Percentiles rank a stretch among this genome's conserved stretches.
Evolutionary conservation across 2,329 filamentous ascomycete species (phyloP).

Genomic region (Phaeosphaeria sp.): DNA sequence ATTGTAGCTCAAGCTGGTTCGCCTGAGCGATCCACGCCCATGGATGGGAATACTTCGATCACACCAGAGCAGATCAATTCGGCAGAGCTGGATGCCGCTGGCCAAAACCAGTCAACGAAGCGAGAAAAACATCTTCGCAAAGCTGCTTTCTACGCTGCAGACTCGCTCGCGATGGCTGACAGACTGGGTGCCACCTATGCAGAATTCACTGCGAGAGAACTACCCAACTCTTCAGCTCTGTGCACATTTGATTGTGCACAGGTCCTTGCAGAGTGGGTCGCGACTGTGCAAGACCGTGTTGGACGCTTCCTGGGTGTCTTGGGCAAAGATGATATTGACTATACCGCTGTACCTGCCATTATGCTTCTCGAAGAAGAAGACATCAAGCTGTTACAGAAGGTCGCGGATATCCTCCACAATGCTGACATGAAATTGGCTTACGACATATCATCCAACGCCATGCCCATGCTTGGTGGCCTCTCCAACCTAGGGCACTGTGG

Average conservation of each 20-base stretch:
- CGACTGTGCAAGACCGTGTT: constrained; percentile 92
- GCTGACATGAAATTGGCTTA: constrained; percentile 81
- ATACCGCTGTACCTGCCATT: constrained; percentile 80
- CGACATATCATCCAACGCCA: constrained; percentile 55
- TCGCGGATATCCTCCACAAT: constrained; percentile 77
- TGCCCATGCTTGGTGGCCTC: constrained; percentile 60
- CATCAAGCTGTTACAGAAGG: constrained; percentile 80
- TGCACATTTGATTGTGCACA: constrained; percentile 94
- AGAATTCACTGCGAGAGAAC: constrained; percentile 81
- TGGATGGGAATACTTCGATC: constrained; percentile 35
- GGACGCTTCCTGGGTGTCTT: constrained; percentile 87
- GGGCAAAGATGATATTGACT: constrained; percentile 81
- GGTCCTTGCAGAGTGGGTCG: constrained; percentile 92
- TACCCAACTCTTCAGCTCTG: constrained; percentile 89
- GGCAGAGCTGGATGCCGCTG: constrained; percentile 36
- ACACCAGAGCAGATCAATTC: constrained; percentile 30
- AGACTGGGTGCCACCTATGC: constrained; percentile 85
- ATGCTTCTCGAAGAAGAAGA: constrained; percentile 95
- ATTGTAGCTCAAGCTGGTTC: constrained; percentile 76
- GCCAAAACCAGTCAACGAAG: constrained; percentile 64
- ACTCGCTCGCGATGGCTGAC: constrained; percentile 87
- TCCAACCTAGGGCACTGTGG: constrained; percentile 68
- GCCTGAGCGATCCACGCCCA: constrained; percentile 51
- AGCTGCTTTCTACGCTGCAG: constrained; percentile 93
- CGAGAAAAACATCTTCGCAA: constrained; percentile 89